phyloP scores from a whole-genome alignment of 2,329 filamentous ascomycete genomes.

The Xylaria sp. region DNA sequence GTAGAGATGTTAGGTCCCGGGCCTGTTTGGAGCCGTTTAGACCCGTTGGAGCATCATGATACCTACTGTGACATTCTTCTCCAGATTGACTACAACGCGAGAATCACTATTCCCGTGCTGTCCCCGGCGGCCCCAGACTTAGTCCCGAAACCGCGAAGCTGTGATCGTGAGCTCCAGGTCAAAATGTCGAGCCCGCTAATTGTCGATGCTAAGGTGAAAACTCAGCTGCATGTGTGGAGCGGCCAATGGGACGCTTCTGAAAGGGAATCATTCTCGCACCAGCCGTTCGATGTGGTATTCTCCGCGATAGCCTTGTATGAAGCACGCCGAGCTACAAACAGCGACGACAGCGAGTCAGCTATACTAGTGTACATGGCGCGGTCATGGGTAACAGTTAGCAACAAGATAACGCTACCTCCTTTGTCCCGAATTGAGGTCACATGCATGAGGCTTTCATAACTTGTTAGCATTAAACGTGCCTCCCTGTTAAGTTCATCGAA shows the following conservation, averaged over 20 bases:
- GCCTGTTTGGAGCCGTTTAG: not conserved
- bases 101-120: slow-evolving; percentile 25
- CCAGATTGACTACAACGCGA: slow-evolving; percentile 26
- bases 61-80: slow-evolving; percentile 21
- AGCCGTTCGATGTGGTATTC: not conserved
- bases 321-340: slow-evolving; percentile 35
- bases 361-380: not conserved
- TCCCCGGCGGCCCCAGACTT: slow-evolving; percentile 31
- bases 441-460: slow-evolving; percentile 27
- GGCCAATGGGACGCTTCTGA: slow-evolving; percentile 40
- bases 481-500: slow-evolving; percentile 22
- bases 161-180: slow-evolving; percentile 40
- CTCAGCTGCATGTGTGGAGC: slow-evolving; percentile 43
- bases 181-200: slow-evolving; percentile 36
- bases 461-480: slow-evolving; percentile 27
- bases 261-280: slow-evolving; percentile 8
- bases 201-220: slow-evolving; percentile 33
- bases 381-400: slow-evolving; percentile 29
- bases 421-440: slow-evolving; percentile 30
- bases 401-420: slow-evolving; percentile 8
- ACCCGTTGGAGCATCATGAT: slow-evolving; percentile 17
- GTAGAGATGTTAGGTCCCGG: not conserved
- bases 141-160: slow-evolving; percentile 33
- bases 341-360: slow-evolving; percentile 41
- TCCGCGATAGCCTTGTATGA: slow-evolving; percentile 26